Base-by-base conservation (phyloP, 345 rosid genomes). In the Turnera subulata region DNA sequence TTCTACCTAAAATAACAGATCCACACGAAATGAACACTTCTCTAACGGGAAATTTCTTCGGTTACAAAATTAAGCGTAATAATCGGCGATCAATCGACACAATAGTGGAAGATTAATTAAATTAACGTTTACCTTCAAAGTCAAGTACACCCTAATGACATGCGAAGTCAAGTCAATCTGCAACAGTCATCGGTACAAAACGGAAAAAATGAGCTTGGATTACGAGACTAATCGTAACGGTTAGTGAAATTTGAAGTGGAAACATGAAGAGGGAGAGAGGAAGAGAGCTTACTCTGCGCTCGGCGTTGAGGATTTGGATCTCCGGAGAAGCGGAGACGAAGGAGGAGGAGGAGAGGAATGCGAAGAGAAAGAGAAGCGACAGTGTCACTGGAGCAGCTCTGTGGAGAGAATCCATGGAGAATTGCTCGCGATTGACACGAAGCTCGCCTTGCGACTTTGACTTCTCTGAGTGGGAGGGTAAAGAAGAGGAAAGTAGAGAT, bases 131-230 rank as follows among this genome's bases (percentile, higher is more conserved):
- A 90, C 99, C 99, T 88, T 90, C 65, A 94, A 54, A 64, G 91
- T 94, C 78, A 90, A 73, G 80, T 73, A 94, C 64, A 82, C 83
- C 72, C 76, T 88, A 43, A 90, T 78, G 63, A 94, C 86, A 56
- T 94, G 99, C 0, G 96, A 81, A 67, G 73, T 77, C 78, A 90
- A 72, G 80, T 94, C 99, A 66, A 93, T 90, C 99, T 93, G 96
- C 81, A 73, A 17, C 69, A 58, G 72, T n/a, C n/a, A 46, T 21
- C 23, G 53, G 2, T 3, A 11, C 25, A 21, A 21, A 48, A 19
- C 51, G 20, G 22, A 19, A 29, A 24, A 24, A 49, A 11, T 23
- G 19, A 21, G 33, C 33, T 3, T 29, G 4, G 5, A 29, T 29
- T 29, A 29, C 4, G 35, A 29, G 35, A 3, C 35, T 29, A 29